Conservation (phyloP, 2,329 filamentous ascomycete species). For the Ceratocystis variospora region DNA sequence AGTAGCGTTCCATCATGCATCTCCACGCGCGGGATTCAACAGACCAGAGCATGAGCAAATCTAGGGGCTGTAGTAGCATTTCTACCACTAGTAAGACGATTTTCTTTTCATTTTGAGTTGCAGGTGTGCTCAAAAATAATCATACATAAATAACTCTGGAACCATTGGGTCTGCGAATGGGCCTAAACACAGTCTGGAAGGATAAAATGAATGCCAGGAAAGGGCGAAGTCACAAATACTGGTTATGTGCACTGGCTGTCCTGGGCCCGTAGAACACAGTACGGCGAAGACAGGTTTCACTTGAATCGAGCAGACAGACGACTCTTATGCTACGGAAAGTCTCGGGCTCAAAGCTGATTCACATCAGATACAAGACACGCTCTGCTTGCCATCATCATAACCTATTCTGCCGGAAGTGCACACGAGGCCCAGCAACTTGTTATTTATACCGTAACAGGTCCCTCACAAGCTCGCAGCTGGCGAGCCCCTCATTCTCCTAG, state of each 20-base stretch:
- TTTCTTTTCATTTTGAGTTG: not conserved
- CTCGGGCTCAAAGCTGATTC: not conserved
- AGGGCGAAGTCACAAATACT: not conserved
- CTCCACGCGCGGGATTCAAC: not conserved
- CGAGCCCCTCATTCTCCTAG: not conserved
- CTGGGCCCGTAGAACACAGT: not conserved
- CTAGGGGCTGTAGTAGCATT: not conserved
- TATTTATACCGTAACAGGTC: not conserved
- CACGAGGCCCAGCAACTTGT: not conserved
- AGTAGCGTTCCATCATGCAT: not conserved
- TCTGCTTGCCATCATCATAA: not conserved
- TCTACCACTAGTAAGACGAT: not conserved
- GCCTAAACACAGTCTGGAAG: not conserved
- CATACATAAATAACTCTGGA: not conserved
- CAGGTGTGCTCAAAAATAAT: not conserved
- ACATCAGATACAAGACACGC: not conserved
- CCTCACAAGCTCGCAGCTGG: not conserved
- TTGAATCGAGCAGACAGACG: not conserved
- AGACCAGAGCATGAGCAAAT: not conserved
- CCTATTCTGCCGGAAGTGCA: not conserved
- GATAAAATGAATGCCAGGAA: not conserved
- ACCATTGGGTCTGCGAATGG: not conserved
- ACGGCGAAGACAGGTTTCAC: not conserved
- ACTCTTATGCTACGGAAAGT: not conserved
- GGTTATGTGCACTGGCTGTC: not conserved